phyloP scores from a whole-genome alignment of 2,329 filamentous ascomycete genomes.

The Trichoderma atroviride region DNA sequence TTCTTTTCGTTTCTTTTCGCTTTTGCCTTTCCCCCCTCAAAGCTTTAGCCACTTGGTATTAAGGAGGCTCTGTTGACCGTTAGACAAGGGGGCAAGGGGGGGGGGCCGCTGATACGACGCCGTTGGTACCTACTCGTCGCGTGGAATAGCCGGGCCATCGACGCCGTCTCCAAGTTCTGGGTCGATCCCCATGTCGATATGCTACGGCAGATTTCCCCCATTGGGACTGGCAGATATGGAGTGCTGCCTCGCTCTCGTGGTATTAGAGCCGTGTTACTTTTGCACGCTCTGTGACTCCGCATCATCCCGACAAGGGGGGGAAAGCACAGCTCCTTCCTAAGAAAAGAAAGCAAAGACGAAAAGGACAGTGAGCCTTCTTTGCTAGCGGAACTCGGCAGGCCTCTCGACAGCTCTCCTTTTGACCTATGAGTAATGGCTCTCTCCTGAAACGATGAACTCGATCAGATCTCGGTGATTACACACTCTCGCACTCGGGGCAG shows the following conservation, averaged over 20 bases:
- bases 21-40: not conserved
- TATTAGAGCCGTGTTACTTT: not conserved
- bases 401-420: not conserved
- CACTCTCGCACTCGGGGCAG: not conserved
- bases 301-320: not conserved
- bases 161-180: slow-evolving; percentile 24
- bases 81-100: slow-evolving; percentile 12
- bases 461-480: not conserved
- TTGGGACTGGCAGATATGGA: slow-evolving; percentile 17
- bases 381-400: not conserved
- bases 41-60: slow-evolving; percentile 2
- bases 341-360: not conserved
- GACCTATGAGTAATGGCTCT: no score
- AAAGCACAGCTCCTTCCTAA: not conserved
- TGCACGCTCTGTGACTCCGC: not conserved
- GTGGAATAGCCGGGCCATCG: slow-evolving; percentile 21
- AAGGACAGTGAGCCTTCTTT: not conserved
- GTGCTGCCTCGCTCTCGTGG: not conserved
- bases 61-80: slow-evolving; percentile 14
- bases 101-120: slow-evolving; percentile 18
- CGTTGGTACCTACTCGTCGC: slow-evolving; percentile 24
- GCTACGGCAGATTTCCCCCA: slow-evolving; percentile 16
- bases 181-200: slow-evolving; percentile 25
- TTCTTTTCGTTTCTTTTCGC: not conserved
- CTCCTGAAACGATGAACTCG: not conserved